phyloP scores from a whole-genome alignment of 768 basidiomycete species.

The Cyathus striatus region DNA sequence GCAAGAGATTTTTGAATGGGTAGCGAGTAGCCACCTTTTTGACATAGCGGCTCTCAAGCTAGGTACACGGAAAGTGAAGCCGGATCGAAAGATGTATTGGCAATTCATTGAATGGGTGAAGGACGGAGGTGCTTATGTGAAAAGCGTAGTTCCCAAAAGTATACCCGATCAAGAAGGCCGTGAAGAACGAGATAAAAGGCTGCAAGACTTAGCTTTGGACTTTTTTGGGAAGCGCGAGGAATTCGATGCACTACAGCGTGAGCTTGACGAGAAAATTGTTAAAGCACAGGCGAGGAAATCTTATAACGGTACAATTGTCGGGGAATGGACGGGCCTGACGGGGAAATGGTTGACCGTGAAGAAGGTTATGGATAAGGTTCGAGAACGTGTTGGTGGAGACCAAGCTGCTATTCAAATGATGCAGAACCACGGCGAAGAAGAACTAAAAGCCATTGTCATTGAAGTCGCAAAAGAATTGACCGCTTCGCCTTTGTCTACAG shows the following conservation, averaged over 20 bases:
- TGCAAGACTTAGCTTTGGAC: slow-evolving; percentile 41
- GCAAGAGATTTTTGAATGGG: slow-evolving; percentile 54
- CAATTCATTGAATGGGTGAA: slow-evolving; percentile 51
- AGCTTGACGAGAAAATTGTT: slow-evolving; percentile 4
- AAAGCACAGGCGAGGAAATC: slow-evolving; percentile 28
- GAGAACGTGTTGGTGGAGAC: slow-evolving; percentile 41
- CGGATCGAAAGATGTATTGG: slow-evolving; percentile 51
- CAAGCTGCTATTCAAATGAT: slow-evolving; percentile 33
- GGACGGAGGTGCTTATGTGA: slow-evolving; percentile 6
- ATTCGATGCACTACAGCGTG: slow-evolving; percentile 31
- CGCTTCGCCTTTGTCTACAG: slow-evolving; percentile 9
- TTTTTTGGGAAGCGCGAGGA: slow-evolving; percentile 48
- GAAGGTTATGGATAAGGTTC: slow-evolving; percentile 46
- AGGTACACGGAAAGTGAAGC: slow-evolving; percentile 37
- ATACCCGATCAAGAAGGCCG: slow-evolving; percentile 1
- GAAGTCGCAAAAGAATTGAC: slow-evolving; percentile 28
- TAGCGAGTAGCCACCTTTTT: slow-evolving; percentile 48
- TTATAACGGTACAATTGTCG: slow-evolving; percentile 46
- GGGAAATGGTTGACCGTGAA: slow-evolving; percentile 41
- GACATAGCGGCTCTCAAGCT: slow-evolving; percentile 30
- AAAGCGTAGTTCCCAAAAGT: slow-evolving; percentile 4
- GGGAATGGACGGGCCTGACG: slow-evolving; percentile 48
- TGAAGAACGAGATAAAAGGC: slow-evolving; percentile 14
- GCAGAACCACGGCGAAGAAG: slow-evolving; percentile 31
- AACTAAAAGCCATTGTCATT: slow-evolving; percentile 30